Evolutionary conservation across 768 basidiomycete genomes (phyloP), one percentile per base, ranked within the genome.

Genomic region (Amyloporia xantha): DNA sequence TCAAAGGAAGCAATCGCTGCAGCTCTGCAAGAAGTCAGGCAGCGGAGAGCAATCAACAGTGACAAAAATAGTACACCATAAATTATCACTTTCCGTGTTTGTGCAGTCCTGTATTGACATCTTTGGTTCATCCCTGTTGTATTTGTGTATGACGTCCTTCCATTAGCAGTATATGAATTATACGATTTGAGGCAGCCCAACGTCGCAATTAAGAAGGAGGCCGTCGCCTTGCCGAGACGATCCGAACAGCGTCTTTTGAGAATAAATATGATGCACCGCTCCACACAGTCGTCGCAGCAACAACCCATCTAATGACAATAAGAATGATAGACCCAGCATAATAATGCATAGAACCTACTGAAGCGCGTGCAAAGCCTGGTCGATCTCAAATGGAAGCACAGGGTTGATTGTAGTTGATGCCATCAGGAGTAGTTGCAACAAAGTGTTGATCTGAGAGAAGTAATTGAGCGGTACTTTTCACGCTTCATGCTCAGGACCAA

Each of bases 251-350:
- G 52, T 84, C 75, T 60, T 82, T 86, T 5, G 82, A 79, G 59
- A 86, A 83, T 5, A 91, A 57, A 59, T 91, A 91, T 17, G 87
- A 88, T 41, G 87, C 59, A 10, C 95, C 95, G 56, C 91, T 94
- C 84, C 87, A 91, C 23, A 97, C 70, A 1, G 95, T 99, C 5
- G 95, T 96, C 3, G 78, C 77, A 0, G 87, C 95, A 1, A 98
- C 95, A 0, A 84, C 72, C 77, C 77, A 87, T 61, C 95, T 98
- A 20, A 37, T 3, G n/a, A n/a, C n/a, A n/a, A n/a, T n/a, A n/a
- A n/a, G n/a, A n/a, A n/a, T n/a, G n/a, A n/a, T n/a, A n/a, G n/a
- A n/a, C n/a, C n/a, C n/a, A n/a, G n/a, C n/a, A n/a, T n/a, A n/a
- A n/a, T n/a, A n/a, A n/a, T n/a, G n/a, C n/a, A n/a, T n/a, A n/a